These are phyloP conservation scores for Xylaria sp. DNA, from an alignment of 495 filamentous ascomycete genomes.

Conservation along the genomic window DNA sequence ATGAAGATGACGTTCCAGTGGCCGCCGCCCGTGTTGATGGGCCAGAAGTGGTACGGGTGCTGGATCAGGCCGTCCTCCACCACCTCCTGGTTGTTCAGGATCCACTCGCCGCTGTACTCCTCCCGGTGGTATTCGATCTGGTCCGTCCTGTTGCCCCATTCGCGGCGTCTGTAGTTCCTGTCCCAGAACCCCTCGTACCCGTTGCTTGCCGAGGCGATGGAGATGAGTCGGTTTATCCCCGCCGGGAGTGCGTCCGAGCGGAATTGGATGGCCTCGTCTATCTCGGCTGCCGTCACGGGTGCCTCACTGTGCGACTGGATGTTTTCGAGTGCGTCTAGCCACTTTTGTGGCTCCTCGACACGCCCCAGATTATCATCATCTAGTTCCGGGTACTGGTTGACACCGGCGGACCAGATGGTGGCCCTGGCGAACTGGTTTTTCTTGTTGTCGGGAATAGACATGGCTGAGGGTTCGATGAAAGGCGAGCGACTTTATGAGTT, in stretches of 20 bases:
- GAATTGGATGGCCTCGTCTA: not conserved
- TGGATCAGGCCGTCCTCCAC: not conserved
- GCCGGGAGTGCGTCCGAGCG: not conserved
- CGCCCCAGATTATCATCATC: no score
- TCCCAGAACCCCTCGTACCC: not conserved
- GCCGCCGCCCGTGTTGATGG: not conserved
- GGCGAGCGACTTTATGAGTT: not conserved
- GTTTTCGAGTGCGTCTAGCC: not conserved
- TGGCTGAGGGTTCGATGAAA: not conserved
- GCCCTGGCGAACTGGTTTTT: not conserved
- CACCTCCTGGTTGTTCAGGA: not conserved
- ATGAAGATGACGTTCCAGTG: conserved; percentile 11
- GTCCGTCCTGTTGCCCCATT: not conserved
- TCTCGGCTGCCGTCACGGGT: not conserved
- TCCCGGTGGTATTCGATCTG: no score
- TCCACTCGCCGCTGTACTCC: not conserved
- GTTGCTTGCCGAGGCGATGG: not conserved
- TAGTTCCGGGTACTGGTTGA: not conserved
- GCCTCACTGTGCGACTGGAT: not conserved
- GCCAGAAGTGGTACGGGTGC: not conserved
- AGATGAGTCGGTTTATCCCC: not conserved
- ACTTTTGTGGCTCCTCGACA: not conserved
- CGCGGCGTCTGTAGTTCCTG: not conserved
- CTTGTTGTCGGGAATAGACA: not conserved
- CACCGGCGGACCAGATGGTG: not conserved